Conservation (phyloP, 2,329 filamentous ascomycete genomes). For the Scortechinia acanthostroma region DNA sequence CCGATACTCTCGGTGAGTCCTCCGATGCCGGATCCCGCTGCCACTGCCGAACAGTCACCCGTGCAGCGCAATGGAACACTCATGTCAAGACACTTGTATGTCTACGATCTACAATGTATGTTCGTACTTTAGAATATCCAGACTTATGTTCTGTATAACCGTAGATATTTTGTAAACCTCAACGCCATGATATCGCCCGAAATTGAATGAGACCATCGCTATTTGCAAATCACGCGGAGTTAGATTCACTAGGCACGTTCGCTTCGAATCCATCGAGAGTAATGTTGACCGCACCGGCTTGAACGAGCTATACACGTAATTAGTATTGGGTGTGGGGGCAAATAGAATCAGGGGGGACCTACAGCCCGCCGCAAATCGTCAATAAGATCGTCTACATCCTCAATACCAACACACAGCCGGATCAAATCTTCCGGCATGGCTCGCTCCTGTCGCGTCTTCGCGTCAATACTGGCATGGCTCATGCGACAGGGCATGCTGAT, state of each 20-base stretch:
- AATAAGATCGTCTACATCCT: conserved; percentile 83
- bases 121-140: no score
- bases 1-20: no score
- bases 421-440: conserved; percentile 97
- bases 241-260: no score
- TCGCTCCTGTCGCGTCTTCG: conserved; percentile 80
- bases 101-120: no score
- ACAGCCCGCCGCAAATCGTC: conserved; percentile 87
- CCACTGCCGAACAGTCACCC: no score
- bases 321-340: conserved; percentile 10
- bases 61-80: no score
- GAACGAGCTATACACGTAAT: conserved; percentile 60
- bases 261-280: conserved; percentile 78
- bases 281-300: conserved; percentile 86
- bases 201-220: no score
- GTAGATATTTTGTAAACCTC: neutral
- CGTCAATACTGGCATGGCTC: conserved; percentile 17
- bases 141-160: neutral
- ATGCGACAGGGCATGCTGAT: conserved; percentile 51
- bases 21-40: no score
- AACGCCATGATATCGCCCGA: neutral
- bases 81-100: no score
- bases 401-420: conserved; percentile 88
- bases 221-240: no score
- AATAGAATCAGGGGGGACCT: conserved; percentile 33